Base-by-base conservation (phyloP, 257 asterid genomes). In the Nicotiana paniculata region DNA sequence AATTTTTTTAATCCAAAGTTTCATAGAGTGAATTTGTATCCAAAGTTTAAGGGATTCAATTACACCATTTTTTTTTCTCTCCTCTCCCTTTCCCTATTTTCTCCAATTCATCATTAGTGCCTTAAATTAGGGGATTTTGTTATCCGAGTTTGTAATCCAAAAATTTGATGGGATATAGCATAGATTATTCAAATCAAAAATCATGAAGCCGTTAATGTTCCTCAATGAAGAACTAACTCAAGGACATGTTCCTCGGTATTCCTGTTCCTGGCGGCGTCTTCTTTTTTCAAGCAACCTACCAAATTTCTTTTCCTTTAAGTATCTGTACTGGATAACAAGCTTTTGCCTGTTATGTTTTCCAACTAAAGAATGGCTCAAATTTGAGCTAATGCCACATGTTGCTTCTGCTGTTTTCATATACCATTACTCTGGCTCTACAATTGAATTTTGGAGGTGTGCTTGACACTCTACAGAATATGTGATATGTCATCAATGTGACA, bases 201-300 rank as follows among this genome's bases (percentile, higher is more conserved):
- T 21, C 24, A 21, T 21, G 24, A 21, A 21, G 24, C 24, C 24
- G 24, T 21, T 21, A 21, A 21, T 21, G 24, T 21, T 21, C 24
- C 24, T 21, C 24, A 21, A n/a, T n/a, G n/a, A n/a, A n/a, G n/a
- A 21, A 21, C 24, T 21, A 21, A 21, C 24, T 84, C 93, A 94
- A 89, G 97, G 97, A 46, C 96, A 97, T 77, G 93, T 93, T 86
- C 93, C 99, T 83, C 89, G 99, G 99, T 96, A 92, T 62, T 79
- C 85, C 54, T 80, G 53, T 79, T 69, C 61, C 76, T 54, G 83
- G 81, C 61, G 70, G 68, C 28, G 67, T 65, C 78, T 62, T 55
- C 46, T 80, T 43, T 68, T 48, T 70, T 33, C 48, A 51, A 85
- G 80, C 24, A 24, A n/a, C 26, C n/a, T 35, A 76, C 37, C 59